phyloP scores from a whole-genome alignment of 1,284 basidiomycete genomes.

The Melampsora americana region DNA sequence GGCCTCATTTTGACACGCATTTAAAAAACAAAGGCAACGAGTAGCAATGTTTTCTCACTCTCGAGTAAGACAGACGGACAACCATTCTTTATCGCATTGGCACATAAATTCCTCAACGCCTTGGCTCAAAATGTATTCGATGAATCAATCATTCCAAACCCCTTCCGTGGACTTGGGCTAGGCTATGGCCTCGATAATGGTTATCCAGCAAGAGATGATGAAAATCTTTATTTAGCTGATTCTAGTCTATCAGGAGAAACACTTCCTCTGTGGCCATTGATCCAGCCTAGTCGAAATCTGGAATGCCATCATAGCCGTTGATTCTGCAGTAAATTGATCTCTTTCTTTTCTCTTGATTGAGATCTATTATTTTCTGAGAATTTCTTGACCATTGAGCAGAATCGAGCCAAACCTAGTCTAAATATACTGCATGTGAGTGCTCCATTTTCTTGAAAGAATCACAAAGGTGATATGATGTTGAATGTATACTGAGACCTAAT shows the following conservation, averaged over 20 bases:
- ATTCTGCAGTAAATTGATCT: constrained; percentile 25
- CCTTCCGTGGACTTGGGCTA: constrained; percentile 41
- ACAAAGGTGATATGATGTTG: not conserved
- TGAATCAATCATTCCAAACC: constrained; percentile 44
- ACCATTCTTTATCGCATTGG: constrained; percentile 24
- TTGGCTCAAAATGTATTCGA: constrained; percentile 37
- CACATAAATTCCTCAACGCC: constrained; percentile 37
- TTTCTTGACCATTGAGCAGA: not conserved
- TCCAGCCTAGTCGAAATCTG: constrained; percentile 51
- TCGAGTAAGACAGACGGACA: constrained; percentile 26
- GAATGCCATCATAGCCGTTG: constrained; percentile 50
- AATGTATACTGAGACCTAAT: not conserved
- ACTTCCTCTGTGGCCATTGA: constrained; percentile 52
- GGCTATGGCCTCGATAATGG: constrained; percentile 33
- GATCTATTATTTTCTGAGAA: not conserved
- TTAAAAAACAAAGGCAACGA: constrained; percentile 21
- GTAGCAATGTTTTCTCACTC: constrained; percentile 35
- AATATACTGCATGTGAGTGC: constrained; percentile 33
- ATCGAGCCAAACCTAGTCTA: constrained; percentile 42
- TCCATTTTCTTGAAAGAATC: not conserved
- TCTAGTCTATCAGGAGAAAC: constrained; percentile 47
- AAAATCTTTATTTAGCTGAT: constrained; percentile 39
- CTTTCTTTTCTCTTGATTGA: not conserved
- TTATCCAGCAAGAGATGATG: constrained; percentile 20
- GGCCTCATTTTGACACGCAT: no score